Base-by-base conservation (phyloP, 768 basidiomycete genomes). In the Termitomyces sp. region DNA sequence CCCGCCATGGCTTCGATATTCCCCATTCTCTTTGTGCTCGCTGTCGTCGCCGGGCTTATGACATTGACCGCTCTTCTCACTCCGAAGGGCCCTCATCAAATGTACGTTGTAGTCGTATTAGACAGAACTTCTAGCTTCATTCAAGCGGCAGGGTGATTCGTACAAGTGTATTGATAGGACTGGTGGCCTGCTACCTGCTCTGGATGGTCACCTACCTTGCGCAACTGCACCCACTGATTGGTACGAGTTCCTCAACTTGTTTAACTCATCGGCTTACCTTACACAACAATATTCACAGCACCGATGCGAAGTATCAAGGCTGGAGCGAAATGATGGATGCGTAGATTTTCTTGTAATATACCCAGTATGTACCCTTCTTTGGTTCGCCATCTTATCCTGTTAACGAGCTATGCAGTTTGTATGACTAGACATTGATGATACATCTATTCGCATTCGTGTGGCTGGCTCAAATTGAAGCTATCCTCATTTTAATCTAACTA, bases 121-220 rank as follows among this genome's bases (percentile, higher is more conserved):
- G 11, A 39, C 23, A 12, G 35, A 3, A 4, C 46, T 38, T 40
- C 52, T 11, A 51, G 48, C 41, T 12, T 50, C 23, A 56, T 25
- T 53, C 46, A 15, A 54, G 18, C 11, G 13, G 27, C 70, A 98
- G 95, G 54, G 81, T 94, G 49, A 81, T 94, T 59, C 88, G 95
- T 61, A 89, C 93, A 2, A 81, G 80, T 58, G 66, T 93, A 45
- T 77, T 92, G 74, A 81, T 98, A 57, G 81, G 90, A 2, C 70
- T 98, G 16, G 75, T 83, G 3, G 88, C 82, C 52, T 95, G 91
- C 72, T 98, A 94, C 75, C 82, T 98, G 63, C 87, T 98, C 85
- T 98, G 95, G 95, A 88, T 88, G 74, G 84, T 96, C 65, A 94
- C 95, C n/a, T 98, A 96, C 72, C 79, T 97, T 68, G 94, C 94